Evolutionary conservation across 129 eudicot species (phyloP), one percentile per base, ranked within the genome.

Genomic region (sunflower (Helianthus annuus)): DNA sequence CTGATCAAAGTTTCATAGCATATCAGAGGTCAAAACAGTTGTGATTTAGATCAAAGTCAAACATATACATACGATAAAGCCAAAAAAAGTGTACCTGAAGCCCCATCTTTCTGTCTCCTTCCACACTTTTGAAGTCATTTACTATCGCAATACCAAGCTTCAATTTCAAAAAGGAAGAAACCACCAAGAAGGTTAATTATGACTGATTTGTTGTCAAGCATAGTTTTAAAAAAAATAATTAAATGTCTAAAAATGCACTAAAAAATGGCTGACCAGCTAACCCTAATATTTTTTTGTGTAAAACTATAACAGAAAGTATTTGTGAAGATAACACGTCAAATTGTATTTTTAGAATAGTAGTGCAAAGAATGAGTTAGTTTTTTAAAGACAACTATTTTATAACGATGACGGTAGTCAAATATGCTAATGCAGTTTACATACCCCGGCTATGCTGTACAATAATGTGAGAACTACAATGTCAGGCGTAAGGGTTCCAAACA

Each of bases 111-210:
- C 96, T 75, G 74, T 94, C 98, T 72, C 98, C 98, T 84, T 90
- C 98, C 5, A 94, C 84, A 51, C 98, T 94, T 80, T 94, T 94
- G 71, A 94, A 94, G 84, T 94, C 97, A 68, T 94, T 94, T 59
- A 94, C 97, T 72, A 94, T 94, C 15, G 88, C 98, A 76, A 94
- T 94, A 44, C 98, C 98, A 57, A 90, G 92, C 98, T 94, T 74
- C 54, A 76, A 81, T 54, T 40, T 46, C 44, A 73, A 71, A 4
- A 44, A 19, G 34, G 72, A 69, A 76, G 11, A 67, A 39, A 48
- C 46, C n/a, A 6, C 8, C 17, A n/a, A 74, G 32, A 11, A 11
- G 16, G 78, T 64, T 71, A 59, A n/a, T 16, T 12, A 19, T 49
- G 55, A 46, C 10, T 32, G 15, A 57, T 14, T 12, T 13, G 22